Conservation (phyloP, 1,284 basidiomycete species). For the Cryptococcus sp. region DNA sequence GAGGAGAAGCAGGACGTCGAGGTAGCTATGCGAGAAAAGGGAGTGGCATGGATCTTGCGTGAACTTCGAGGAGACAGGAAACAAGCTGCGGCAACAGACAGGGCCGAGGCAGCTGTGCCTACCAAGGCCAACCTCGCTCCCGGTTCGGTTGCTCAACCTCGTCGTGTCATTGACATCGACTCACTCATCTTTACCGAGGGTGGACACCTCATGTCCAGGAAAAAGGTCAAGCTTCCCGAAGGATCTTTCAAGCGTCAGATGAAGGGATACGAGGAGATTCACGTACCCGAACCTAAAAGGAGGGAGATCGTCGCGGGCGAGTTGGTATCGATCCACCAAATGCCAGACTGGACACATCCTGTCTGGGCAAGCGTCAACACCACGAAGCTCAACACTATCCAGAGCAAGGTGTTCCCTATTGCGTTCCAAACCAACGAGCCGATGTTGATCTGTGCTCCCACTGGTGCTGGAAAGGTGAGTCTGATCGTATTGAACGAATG, state of each 20-base stretch:
- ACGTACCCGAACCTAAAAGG: constrained; percentile 90
- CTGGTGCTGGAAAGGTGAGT: constrained; percentile 93
- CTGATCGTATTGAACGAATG: not conserved
- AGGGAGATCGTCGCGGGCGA: constrained; percentile 64
- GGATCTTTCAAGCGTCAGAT: constrained; percentile 96
- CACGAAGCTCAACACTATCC: constrained; percentile 77
- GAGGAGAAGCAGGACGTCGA: constrained; percentile 92
- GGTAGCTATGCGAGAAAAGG: constrained; percentile 97
- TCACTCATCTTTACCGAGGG: constrained; percentile 95
- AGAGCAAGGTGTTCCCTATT: constrained; percentile 87
- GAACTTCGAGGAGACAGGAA: constrained; percentile 76
- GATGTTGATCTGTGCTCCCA: constrained; percentile 93
- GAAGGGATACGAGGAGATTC: constrained; percentile 98
- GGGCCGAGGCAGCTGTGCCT: constrained; percentile 62
- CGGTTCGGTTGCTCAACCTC: constrained; percentile 83
- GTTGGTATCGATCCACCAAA: constrained; percentile 71
- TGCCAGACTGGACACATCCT: constrained; percentile 85
- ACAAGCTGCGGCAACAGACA: constrained; percentile 54
- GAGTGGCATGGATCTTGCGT: constrained; percentile 91
- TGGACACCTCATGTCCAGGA: constrained; percentile 95
- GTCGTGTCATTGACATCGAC: constrained; percentile 84
- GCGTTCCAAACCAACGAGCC: constrained; percentile 96
- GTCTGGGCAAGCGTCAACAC: constrained; percentile 67
- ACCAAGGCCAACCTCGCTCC: constrained; percentile 87
- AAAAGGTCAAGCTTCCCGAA: constrained; percentile 95